A percentile compares a stretch with the other conserved stretches of the same genome.
phyloP scores from a whole-genome alignment of 192 early-diverging fungal genomes.

The Backusella australiensis region DNA sequence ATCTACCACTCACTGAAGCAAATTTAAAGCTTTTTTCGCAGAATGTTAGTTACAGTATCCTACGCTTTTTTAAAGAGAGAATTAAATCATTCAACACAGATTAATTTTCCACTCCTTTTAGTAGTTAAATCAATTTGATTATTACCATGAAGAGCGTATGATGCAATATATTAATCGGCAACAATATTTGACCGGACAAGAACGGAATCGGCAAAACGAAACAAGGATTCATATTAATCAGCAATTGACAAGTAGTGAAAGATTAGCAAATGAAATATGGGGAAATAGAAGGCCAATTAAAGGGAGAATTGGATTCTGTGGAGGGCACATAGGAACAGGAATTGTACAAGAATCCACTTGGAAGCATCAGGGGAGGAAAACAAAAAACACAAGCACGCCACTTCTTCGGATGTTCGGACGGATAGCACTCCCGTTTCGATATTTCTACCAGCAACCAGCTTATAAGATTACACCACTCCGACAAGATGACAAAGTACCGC shows the following conservation, averaged over 20 bases:
- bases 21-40: background rate
- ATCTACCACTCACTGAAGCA: background rate
- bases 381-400: background rate
- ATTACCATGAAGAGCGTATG: background rate
- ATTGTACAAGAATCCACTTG: background rate
- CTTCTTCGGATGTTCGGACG: background rate
- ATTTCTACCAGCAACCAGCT: background rate
- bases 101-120: background rate
- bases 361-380: background rate
- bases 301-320: background rate
- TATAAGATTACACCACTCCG: background rate
- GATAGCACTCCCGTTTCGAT: background rate
- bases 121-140: background rate
- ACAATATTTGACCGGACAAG: background rate
- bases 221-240: background rate
- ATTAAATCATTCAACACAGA: background rate
- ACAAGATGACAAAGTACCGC: background rate
- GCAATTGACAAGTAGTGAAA: background rate
- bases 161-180: background rate
- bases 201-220: background rate
- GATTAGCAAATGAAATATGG: background rate
- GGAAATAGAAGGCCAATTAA: background rate
- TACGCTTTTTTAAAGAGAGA: background rate
- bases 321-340: background rate
- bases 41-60: background rate